Evolutionary conservation across 108 stramenopile species (phyloP).

Genomic region (Nitzschia palea): DNA sequence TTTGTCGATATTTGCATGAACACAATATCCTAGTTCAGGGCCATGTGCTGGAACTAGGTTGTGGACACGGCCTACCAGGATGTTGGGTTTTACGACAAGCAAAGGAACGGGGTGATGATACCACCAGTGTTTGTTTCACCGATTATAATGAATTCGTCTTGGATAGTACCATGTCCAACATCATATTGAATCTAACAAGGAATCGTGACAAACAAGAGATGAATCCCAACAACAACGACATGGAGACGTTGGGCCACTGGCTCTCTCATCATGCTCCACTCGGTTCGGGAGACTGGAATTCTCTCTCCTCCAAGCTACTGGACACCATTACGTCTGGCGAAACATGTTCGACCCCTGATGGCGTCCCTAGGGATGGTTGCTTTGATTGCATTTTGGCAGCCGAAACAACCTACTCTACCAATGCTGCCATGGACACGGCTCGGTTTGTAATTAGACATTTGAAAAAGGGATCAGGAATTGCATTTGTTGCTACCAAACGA

Average conservation of each 20-base stretch:
- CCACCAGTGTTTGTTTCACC: conserved; percentile 42
- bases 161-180: conserved; percentile 8
- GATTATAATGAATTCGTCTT: conserved; percentile 70
- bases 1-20: conserved; percentile 57
- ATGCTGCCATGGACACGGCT: conserved; percentile 69
- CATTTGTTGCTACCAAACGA: conserved; percentile 75
- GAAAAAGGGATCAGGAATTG: conserved; percentile 53
- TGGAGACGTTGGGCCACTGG: conserved; percentile 36
- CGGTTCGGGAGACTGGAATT: conserved; percentile 72
- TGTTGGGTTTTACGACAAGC: conserved; percentile 49
- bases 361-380: conserved; percentile 33
- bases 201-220: conserved; percentile 67
- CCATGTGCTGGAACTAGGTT: conserved; percentile 67
- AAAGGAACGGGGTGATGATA: not conserved
- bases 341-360: not conserved
- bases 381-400: conserved; percentile 80
- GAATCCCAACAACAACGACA: conserved; percentile 57
- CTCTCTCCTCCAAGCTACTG: conserved; percentile 30
- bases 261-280: conserved; percentile 39
- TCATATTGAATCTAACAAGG: conserved; percentile 15
- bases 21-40: conserved; percentile 14
- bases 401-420: conserved; percentile 76
- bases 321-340: not conserved
- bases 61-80: conserved; percentile 77
- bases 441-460: conserved; percentile 57